Conservation (phyloP, 345 rosid genomes). For the Citrus medica region DNA sequence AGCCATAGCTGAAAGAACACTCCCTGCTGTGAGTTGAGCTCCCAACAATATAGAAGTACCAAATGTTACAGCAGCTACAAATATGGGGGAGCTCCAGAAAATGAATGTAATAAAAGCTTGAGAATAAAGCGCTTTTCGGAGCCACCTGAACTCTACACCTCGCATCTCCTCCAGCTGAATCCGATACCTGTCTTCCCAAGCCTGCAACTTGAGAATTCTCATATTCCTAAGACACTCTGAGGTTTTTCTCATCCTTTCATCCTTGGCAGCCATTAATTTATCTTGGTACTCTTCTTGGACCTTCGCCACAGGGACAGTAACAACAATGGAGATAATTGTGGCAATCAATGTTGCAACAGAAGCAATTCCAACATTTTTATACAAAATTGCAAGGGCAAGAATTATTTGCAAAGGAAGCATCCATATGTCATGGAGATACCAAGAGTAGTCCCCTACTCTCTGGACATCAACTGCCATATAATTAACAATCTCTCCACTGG, state of each 20-base stretch:
- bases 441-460: conserved; percentile 92
- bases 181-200: conserved; percentile 97
- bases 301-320: conserved; percentile 84
- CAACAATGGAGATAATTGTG: conserved; percentile 77
- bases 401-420: conserved; percentile 98
- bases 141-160: conserved; percentile 85
- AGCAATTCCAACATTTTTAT: conserved; percentile 96
- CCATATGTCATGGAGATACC: conserved; percentile 99
- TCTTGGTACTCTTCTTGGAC: conserved; percentile 96
- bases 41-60: conserved; percentile 91
- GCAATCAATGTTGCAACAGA: conserved; percentile 85
- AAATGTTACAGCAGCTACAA: conserved; percentile 92
- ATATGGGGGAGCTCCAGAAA: conserved; percentile 99
- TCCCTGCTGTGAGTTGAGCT: conserved; percentile 85
- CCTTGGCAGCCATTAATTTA: conserved; percentile 94
- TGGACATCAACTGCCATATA: conserved; percentile 99
- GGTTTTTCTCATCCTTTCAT: conserved; percentile 99
- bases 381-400: conserved; percentile 93
- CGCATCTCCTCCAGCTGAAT: conserved; percentile 86
- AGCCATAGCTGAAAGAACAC: conserved; percentile 98
- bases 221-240: conserved; percentile 97
- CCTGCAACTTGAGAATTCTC: conserved; percentile 97
- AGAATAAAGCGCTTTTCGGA: conserved; percentile 90
- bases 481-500: conserved; percentile 93
- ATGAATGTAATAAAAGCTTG: conserved; percentile 95